Conservation (phyloP, 2,329 filamentous ascomycete species). For the Decorospora gaudefroyi region DNA sequence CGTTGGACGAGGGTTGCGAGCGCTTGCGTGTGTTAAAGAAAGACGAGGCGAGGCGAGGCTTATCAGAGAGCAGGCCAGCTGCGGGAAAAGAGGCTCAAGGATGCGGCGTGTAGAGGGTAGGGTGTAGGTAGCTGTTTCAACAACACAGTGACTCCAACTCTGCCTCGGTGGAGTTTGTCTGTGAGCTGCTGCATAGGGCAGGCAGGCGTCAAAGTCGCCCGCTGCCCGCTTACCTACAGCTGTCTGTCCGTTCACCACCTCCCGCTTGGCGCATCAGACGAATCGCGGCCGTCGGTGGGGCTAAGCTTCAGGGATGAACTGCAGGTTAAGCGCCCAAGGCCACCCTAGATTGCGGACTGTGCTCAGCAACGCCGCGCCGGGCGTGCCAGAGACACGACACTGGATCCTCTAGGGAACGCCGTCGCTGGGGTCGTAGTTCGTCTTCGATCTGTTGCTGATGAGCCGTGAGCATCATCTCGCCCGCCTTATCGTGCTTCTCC, state of each 20-base stretch:
- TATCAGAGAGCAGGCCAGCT: constrained; percentile 32
- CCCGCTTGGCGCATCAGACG: constrained; percentile 13
- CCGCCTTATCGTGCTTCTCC: no score
- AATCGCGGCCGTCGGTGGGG: constrained; percentile 9
- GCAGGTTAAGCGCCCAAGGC: constrained; percentile 23
- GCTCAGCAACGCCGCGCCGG: constrained; percentile 16
- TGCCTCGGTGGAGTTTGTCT: constrained; percentile 17
- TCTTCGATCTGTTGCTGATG: background rate
- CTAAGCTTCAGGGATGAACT: constrained; percentile 15
- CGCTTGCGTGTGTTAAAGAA: constrained; percentile 19
- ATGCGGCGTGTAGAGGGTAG: constrained; percentile 4
- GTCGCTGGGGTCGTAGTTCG: background rate
- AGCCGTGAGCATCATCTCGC: no score
- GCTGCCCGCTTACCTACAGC: constrained; percentile 13
- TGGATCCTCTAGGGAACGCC: constrained; percentile 16
- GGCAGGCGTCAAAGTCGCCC: constrained; percentile 12
- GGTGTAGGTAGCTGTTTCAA: constrained; percentile 31
- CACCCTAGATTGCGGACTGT: constrained; percentile 12
- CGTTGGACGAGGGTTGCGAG: constrained; percentile 25
- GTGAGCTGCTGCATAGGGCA: no score
- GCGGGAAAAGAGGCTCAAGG: constrained; percentile 22
- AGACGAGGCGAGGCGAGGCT: constrained; percentile 18
- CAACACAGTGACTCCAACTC: constrained; percentile 17
- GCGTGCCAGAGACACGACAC: constrained; percentile 20
- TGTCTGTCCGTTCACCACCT: constrained; percentile 17